Evolutionary conservation across 1,284 basidiomycete species (phyloP).

Genomic region (Cutaneotrichosporon spelunceum): DNA sequence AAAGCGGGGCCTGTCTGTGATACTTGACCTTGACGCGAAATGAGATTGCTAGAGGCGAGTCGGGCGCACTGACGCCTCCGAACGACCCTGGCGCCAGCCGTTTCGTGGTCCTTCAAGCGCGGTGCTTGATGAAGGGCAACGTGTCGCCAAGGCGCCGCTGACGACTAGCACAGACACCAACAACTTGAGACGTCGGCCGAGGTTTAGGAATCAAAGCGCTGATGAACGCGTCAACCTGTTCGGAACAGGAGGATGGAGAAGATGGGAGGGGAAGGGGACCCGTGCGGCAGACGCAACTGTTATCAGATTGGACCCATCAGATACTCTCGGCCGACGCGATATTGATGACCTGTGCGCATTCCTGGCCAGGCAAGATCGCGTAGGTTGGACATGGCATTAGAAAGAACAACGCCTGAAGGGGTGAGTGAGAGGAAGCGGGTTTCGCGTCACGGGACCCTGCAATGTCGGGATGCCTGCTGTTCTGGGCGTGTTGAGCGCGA

Average conservation of each 20-base stretch:
- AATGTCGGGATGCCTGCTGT: neutral
- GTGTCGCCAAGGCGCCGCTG: neutral
- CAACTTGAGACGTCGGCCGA: neutral
- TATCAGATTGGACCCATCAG: conserved; percentile 4
- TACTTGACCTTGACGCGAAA: neutral
- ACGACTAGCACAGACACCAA: neutral
- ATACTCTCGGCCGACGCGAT: conserved; percentile 1
- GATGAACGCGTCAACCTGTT: neutral
- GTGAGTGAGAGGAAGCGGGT: too few relatives aligned
- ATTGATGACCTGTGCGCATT: neutral
- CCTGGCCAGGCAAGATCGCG: neutral
- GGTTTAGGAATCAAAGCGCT: neutral
- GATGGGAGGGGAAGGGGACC: neutral
- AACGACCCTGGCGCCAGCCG: neutral
- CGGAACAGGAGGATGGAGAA: neutral
- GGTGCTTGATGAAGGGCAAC: neutral
- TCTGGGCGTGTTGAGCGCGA: neutral
- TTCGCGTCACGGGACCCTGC: too few relatives aligned
- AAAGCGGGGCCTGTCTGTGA: neutral
- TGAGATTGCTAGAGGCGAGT: neutral
- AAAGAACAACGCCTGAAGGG: neutral
- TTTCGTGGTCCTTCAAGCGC: neutral
- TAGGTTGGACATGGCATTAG: neutral
- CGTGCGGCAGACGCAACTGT: neutral
- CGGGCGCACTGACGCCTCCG: neutral